Conservation (phyloP, 306 rosid genomes). For the Quercus rubra region DNA sequence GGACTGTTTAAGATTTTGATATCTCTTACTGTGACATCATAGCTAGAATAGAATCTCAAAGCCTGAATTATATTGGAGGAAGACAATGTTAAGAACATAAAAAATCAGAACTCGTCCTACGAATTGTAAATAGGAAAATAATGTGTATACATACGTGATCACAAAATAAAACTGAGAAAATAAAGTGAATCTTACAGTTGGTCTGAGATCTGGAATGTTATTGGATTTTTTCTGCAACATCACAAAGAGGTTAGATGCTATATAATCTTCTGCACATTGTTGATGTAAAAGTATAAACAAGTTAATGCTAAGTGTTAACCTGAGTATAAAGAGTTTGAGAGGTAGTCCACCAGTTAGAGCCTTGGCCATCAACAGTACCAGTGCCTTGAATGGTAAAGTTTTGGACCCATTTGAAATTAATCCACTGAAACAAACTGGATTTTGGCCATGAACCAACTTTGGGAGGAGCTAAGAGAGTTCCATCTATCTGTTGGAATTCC, state of each 20-base stretch:
- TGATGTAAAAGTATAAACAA: not conserved
- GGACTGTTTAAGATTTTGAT: slow-evolving; percentile 81
- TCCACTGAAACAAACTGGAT: slow-evolving; percentile 75
- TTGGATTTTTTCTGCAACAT: slow-evolving; percentile 50
- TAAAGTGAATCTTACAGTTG: slow-evolving; percentile 55
- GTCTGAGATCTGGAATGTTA: slow-evolving; percentile 52
- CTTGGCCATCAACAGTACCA: slow-evolving; percentile 86
- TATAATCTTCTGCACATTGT: not conserved
- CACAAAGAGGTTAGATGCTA: not conserved
- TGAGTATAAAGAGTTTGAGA: slow-evolving; percentile 29
- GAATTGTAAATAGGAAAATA: too few relatives aligned
- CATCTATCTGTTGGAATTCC: slow-evolving; percentile 68
- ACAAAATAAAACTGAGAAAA: not conserved
- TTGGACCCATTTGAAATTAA: slow-evolving; percentile 75
- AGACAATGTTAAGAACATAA: slow-evolving; percentile 4
- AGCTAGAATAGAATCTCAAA: slow-evolving; percentile 76
- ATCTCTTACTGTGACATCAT: slow-evolving; percentile 49
- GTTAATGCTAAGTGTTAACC: slow-evolving; percentile 23
- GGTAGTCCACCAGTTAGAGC: slow-evolving; percentile 70
- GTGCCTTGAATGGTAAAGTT: slow-evolving; percentile 77
- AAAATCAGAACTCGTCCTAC: not conserved
- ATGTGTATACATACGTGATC: too few relatives aligned
- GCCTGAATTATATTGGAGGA: slow-evolving; percentile 43
- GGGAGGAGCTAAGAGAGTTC: slow-evolving; percentile 72
- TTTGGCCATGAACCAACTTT: slow-evolving; percentile 68